Evolutionary conservation across 495 filamentous ascomycete species (phyloP).

Genomic region (Neurospora discreta): DNA sequence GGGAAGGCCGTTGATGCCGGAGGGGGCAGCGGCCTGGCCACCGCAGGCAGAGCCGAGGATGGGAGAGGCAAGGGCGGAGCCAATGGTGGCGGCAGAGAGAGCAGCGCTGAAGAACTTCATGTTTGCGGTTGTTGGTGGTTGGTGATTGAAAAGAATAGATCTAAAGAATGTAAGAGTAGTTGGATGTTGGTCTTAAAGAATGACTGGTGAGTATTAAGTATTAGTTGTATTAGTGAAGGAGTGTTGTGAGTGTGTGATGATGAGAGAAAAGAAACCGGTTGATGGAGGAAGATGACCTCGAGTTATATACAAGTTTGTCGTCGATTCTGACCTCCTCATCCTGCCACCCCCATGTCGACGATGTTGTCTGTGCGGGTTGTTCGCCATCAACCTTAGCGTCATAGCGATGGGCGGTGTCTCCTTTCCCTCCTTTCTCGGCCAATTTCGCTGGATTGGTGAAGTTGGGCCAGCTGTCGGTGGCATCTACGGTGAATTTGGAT

Average conservation of each 20-base stretch:
- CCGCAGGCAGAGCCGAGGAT: not conserved
- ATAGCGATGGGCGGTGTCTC: not conserved
- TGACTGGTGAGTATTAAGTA: not conserved
- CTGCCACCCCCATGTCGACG: not conserved
- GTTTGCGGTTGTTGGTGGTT: not conserved
- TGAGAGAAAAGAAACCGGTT: not conserved
- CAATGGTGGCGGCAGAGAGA: constrained; percentile 1
- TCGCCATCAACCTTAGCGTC: not conserved
- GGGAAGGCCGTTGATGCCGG: not conserved
- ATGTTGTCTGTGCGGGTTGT: not conserved
- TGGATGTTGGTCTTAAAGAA: not conserved
- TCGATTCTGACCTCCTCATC: not conserved
- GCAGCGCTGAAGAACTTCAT: constrained; percentile 8
- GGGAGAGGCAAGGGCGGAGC: constrained; percentile 2
- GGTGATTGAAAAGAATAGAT: not conserved
- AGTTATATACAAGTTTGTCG: not conserved
- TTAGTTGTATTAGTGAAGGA: not conserved
- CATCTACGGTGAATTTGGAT: not conserved
- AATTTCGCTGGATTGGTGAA: not conserved
- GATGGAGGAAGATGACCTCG: not conserved
- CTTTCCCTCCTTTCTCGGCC: not conserved
- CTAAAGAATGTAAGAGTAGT: not conserved
- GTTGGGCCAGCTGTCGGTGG: not conserved
- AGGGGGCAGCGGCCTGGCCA: not conserved
- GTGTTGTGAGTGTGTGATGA: not conserved